These are phyloP conservation scores for Phellopilus nigrolimitatus DNA, from an alignment of 1,284 basidiomycete species.

Conservation along the genomic window DNA sequence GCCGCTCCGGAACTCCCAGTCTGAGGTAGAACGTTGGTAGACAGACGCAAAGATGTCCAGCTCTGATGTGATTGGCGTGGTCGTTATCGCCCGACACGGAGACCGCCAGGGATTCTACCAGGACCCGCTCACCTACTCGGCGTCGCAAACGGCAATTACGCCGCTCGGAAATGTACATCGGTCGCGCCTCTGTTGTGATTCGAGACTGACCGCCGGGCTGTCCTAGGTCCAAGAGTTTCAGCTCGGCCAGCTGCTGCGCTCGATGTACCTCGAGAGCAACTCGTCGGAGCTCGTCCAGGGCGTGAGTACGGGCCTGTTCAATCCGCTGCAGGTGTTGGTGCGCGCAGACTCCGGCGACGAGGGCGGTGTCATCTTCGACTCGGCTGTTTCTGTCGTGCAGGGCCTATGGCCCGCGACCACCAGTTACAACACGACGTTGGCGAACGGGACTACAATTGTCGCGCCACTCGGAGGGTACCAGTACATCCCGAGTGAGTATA, in stretches of 20 bases:
- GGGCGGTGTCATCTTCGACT: conserved; percentile 47
- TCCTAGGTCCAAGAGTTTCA: conserved; percentile 38
- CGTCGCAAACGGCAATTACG: conserved; percentile 44
- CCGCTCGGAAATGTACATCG: conserved; percentile 40
- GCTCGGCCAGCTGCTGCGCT: conserved; percentile 39
- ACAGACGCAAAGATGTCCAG: conserved; percentile 9
- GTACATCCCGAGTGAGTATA: conserved; percentile 25
- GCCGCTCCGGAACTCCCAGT: not conserved
- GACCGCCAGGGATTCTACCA: conserved; percentile 44
- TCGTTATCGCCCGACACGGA: conserved; percentile 47
- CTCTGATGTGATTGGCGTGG: conserved; percentile 36
- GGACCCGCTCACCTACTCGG: conserved; percentile 37
- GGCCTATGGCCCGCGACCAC: conserved; percentile 32
- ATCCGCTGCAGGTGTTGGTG: conserved; percentile 34
- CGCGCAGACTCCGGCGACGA: conserved; percentile 46
- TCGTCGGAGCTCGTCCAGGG: conserved; percentile 36
- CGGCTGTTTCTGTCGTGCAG: conserved; percentile 40
- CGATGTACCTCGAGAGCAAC: conserved; percentile 35
- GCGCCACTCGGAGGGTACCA: conserved; percentile 39
- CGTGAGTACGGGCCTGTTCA: conserved; percentile 30
- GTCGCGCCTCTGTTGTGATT: not conserved
- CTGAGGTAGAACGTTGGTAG: no score
- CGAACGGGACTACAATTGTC: conserved; percentile 38
- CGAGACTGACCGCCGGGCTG: not conserved
- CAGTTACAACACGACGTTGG: conserved; percentile 32